Conservation (phyloP, 2,329 filamentous ascomycete species). For the Pseudopyrenochaeta lycopersici region DNA sequence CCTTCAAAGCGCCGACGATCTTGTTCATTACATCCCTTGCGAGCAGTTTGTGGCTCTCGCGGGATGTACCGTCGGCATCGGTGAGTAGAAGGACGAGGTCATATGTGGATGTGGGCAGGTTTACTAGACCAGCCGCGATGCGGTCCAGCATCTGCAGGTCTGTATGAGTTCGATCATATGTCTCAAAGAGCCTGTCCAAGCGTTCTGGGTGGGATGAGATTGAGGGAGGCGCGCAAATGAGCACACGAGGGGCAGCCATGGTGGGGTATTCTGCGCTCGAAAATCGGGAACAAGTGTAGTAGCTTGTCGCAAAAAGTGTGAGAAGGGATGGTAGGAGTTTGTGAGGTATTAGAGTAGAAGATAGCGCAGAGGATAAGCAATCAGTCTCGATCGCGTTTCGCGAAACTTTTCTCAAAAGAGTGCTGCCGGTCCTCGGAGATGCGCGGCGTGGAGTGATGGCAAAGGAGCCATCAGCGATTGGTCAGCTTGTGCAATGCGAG, state of each 20-base stretch:
- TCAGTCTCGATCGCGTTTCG: conserved; percentile 15
- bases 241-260: conserved; percentile 64
- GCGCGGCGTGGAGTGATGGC: conserved; percentile 5
- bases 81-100: conserved; percentile 85
- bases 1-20: conserved; percentile 75
- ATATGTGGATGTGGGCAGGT: conserved; percentile 80
- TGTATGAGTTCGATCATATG: conserved; percentile 77
- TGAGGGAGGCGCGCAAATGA: conserved; percentile 90
- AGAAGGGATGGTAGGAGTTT: background rate
- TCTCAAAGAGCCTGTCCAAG: conserved; percentile 74
- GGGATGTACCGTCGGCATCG: conserved; percentile 71
- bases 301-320: background rate
- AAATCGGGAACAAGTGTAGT: background rate
- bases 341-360: background rate
- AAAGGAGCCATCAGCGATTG: conserved; percentile 17
- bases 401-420: conserved; percentile 35
- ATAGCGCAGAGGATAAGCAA: conserved; percentile 26
- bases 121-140: conserved; percentile 80
- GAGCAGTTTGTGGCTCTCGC: conserved; percentile 72
- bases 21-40: conserved; percentile 72
- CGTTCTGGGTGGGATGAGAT: conserved; percentile 85
- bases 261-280: conserved; percentile 24
- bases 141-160: conserved; percentile 99
- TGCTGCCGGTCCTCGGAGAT: conserved; percentile 39
- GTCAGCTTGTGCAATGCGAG: conserved; percentile 10